These are phyloP conservation scores for Radiomyces spectabilis DNA, from an alignment of 192 early-diverging fungal genomes.

Conservation along the genomic window DNA sequence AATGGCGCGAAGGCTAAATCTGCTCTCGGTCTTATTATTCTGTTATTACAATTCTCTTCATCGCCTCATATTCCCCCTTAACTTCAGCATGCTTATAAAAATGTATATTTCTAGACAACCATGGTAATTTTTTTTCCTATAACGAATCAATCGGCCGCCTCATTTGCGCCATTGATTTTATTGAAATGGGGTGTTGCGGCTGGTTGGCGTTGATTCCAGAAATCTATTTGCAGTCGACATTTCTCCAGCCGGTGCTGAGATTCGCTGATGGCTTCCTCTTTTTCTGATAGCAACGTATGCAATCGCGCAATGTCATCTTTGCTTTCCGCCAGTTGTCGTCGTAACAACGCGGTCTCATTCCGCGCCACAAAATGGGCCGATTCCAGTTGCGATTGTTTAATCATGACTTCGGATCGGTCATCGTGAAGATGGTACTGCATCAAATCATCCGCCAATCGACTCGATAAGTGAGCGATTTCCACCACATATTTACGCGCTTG, in stretches of 20 bases:
- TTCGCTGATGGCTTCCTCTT: conserved; percentile 29
- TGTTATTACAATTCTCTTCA: too few relatives aligned
- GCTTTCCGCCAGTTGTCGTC: conserved; percentile 32
- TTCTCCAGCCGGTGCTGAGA: too few relatives aligned
- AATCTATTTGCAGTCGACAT: too few relatives aligned
- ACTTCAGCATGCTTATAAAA: too few relatives aligned
- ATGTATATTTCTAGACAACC: too few relatives aligned
- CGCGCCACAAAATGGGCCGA: conserved; percentile 34
- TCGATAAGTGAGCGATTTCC: conserved; percentile 14
- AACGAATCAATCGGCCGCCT: too few relatives aligned
- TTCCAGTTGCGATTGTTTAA: conserved; percentile 40
- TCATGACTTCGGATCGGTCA: conserved; percentile 32
- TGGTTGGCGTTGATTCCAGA: too few relatives aligned
- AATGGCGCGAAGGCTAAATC: conserved; percentile 63
- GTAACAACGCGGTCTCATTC: conserved; percentile 33
- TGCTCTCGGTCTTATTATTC: too few relatives aligned
- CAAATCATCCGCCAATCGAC: conserved; percentile 1
- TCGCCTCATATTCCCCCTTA: too few relatives aligned
- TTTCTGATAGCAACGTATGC: conserved; percentile 30
- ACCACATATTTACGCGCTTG: conserved; percentile 27
- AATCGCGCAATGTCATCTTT: conserved; percentile 28
- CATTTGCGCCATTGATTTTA: too few relatives aligned
- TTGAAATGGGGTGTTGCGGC: too few relatives aligned
- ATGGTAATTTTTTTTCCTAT: too few relatives aligned
- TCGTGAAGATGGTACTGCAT: conserved; percentile 1